phyloP scores from a whole-genome alignment of 257 asterid species.

The Salvia miltiorrhiza region DNA sequence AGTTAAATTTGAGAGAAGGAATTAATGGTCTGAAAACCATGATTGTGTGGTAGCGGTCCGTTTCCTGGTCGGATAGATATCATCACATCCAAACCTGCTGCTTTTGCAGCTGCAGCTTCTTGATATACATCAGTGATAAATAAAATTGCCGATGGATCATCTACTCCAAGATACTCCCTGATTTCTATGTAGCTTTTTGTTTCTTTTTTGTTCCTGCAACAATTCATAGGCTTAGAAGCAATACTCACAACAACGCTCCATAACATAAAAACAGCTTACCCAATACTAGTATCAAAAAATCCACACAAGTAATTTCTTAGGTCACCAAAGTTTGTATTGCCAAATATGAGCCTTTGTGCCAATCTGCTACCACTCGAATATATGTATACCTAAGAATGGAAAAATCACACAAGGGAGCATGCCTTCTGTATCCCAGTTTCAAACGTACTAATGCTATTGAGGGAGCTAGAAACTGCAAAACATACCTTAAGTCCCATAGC shows the following conservation, averaged over 20 bases:
- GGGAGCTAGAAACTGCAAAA: too few species aligned
- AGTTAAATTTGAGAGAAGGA: slow-evolving; percentile 64
- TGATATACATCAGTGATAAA: slow-evolving; percentile 81
- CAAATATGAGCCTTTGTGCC: slow-evolving; percentile 92
- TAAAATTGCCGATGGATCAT: slow-evolving; percentile 66
- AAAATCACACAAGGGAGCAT: too few species aligned
- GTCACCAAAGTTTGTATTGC: slow-evolving; percentile 77
- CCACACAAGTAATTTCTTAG: slow-evolving; percentile 78
- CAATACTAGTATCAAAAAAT: slow-evolving; percentile 83
- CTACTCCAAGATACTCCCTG: slow-evolving; percentile 66
- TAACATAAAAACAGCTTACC: slow-evolving; percentile 39
- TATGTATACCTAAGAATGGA: slow-evolving; percentile 77
- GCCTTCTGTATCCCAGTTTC: too few species aligned
- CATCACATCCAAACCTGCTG: slow-evolving; percentile 81
- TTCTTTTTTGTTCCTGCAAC: slow-evolving; percentile 75
- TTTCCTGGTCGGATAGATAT: slow-evolving; percentile 86
- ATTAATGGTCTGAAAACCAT: slow-evolving; percentile 51
- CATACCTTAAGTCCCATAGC: slow-evolving; percentile 27
- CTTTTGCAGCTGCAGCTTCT: slow-evolving; percentile 91
- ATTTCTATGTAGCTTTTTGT: slow-evolving; percentile 72
- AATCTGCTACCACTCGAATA: slow-evolving; percentile 98
- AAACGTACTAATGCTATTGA: too few species aligned
- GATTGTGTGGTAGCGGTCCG: slow-evolving; percentile 73
- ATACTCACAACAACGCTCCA: too few species aligned
- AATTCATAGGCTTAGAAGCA: neutral